Evolutionary conservation across 140 eudicot species (phyloP).

Genomic region (Stevia rebaudiana): DNA sequence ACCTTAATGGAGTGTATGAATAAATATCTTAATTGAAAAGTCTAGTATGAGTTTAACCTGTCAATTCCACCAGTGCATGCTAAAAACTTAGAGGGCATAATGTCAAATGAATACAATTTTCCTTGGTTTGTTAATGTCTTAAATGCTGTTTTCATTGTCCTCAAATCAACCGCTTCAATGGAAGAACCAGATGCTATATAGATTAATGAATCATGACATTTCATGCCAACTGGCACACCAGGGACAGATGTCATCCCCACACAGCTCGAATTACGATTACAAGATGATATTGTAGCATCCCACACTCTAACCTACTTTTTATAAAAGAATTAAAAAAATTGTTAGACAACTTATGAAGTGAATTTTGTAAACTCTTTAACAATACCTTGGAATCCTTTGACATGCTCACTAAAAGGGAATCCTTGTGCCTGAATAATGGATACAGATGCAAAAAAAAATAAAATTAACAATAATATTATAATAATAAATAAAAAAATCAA

Average conservation of each 20-base stretch:
- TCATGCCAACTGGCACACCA: slow-evolving; percentile 61
- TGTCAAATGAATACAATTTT: slow-evolving; percentile 48
- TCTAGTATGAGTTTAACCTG: slow-evolving; percentile 40
- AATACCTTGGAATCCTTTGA: slow-evolving; percentile 61
- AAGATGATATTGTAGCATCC: slow-evolving; percentile 68
- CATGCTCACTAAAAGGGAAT: slow-evolving; percentile 69
- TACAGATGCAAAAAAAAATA: neutral
- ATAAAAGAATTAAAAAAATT: neutral
- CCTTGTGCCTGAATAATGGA: slow-evolving; percentile 61
- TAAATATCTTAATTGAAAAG: neutral
- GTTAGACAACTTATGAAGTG: slow-evolving; percentile 10
- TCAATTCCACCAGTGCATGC: slow-evolving; percentile 62
- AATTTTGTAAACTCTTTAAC: neutral
- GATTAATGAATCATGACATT: slow-evolving; percentile 66
- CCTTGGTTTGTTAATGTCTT: slow-evolving; percentile 29
- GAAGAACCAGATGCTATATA: slow-evolving; percentile 70
- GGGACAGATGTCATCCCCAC: slow-evolving; percentile 61
- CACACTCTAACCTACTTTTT: slow-evolving; percentile 62
- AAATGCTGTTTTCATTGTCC: slow-evolving; percentile 60
- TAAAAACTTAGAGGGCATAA: slow-evolving; percentile 54
- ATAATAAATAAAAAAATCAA: no score
- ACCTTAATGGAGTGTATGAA: neutral
- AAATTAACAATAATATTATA: no score
- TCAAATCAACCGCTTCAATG: slow-evolving; percentile 63
- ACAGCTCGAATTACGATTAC: slow-evolving; percentile 63